Conservation (phyloP, 2,329 filamentous ascomycete species). For the Metarhizium anisopliae region DNA sequence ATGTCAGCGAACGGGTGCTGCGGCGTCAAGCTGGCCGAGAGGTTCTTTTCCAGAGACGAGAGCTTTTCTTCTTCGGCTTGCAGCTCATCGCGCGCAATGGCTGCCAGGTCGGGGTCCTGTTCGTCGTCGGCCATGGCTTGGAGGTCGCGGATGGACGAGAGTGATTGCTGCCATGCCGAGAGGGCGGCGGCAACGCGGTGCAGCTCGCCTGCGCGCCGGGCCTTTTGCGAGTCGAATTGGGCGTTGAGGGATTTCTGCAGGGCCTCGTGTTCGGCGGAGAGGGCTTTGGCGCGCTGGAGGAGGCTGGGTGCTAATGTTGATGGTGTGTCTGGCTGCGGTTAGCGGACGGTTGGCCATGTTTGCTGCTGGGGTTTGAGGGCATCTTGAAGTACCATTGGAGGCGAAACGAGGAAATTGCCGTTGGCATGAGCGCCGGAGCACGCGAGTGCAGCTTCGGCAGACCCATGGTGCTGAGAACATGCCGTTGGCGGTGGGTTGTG, state of each 20-base stretch:
- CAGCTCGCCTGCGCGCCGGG: slow-evolving; percentile 54
- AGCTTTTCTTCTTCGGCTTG: slow-evolving; percentile 54
- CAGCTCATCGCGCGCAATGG: slow-evolving; percentile 76
- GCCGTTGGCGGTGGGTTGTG: slow-evolving; percentile 1
- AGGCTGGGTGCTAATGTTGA: slow-evolving; percentile 41
- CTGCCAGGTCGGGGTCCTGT: slow-evolving; percentile 60
- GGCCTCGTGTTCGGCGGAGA: slow-evolving; percentile 48
- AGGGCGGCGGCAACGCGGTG: slow-evolving; percentile 48
- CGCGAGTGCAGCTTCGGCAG: slow-evolving; percentile 25
- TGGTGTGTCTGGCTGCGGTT: slow-evolving; percentile 2
- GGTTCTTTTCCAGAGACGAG: slow-evolving; percentile 50
- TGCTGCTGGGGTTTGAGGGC: not conserved
- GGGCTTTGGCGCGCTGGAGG: slow-evolving; percentile 48
- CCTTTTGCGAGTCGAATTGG: slow-evolving; percentile 47
- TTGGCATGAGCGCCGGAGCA: slow-evolving; percentile 14
- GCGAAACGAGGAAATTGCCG: slow-evolving; percentile 21
- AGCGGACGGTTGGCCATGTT: not conserved
- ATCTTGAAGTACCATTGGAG: slow-evolving; percentile 19
- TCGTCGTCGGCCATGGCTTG: slow-evolving; percentile 36
- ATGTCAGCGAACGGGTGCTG: slow-evolving; percentile 83
- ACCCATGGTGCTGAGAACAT: slow-evolving; percentile 28
- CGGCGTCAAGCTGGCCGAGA: slow-evolving; percentile 74
- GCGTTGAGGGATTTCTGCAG: slow-evolving; percentile 42
- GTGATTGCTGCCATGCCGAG: slow-evolving; percentile 47
- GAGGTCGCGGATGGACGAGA: slow-evolving; percentile 45